These are phyloP conservation scores for Berberis vulgaris DNA, from an alignment of 164 flowering plant species.

Conservation along the genomic window DNA sequence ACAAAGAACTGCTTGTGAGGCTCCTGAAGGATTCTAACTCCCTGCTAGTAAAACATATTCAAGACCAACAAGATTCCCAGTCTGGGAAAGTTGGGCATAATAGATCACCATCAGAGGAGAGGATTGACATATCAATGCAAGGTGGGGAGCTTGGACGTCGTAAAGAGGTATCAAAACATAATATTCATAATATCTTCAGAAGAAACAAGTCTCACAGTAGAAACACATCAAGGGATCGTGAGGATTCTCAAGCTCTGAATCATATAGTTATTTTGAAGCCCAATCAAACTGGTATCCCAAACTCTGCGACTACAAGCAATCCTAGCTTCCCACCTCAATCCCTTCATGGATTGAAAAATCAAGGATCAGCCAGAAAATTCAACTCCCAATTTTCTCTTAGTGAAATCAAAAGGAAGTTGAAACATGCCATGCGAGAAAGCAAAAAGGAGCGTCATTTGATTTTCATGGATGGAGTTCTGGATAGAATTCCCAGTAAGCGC, in stretches of 20 bases:
- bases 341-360: slow-evolving; percentile 14
- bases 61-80: slow-evolving; percentile 27
- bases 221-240: slow-evolving; percentile 18
- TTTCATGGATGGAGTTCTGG: slow-evolving; percentile 20
- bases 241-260: slow-evolving; percentile 30
- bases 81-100: slow-evolving; percentile 20
- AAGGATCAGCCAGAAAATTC: slow-evolving; percentile 20
- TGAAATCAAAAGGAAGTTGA: slow-evolving; percentile 63
- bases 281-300: slow-evolving; percentile 23
- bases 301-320: slow-evolving; percentile 19
- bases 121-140: slow-evolving; percentile 9
- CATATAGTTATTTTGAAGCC: slow-evolving; percentile 80
- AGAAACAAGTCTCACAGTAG: slow-evolving; percentile 38
- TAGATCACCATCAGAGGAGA: slow-evolving; percentile 18
- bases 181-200: slow-evolving; percentile 35
- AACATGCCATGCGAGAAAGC: slow-evolving; percentile 42
- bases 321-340: slow-evolving; percentile 19
- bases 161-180: slow-evolving; percentile 24
- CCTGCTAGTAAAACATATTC: slow-evolving; percentile 32
- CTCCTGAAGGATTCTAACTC: slow-evolving; percentile 55
- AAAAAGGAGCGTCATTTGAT: slow-evolving; percentile 37
- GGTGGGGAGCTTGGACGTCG: slow-evolving; percentile 20
- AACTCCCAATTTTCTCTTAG: slow-evolving; percentile 57
- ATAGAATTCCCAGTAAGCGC: slow-evolving; percentile 14
- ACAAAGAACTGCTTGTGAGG: slow-evolving; percentile 42